phyloP scores from a whole-genome alignment of 2,329 filamentous ascomycete genomes.

The Cordyceps javanica region DNA sequence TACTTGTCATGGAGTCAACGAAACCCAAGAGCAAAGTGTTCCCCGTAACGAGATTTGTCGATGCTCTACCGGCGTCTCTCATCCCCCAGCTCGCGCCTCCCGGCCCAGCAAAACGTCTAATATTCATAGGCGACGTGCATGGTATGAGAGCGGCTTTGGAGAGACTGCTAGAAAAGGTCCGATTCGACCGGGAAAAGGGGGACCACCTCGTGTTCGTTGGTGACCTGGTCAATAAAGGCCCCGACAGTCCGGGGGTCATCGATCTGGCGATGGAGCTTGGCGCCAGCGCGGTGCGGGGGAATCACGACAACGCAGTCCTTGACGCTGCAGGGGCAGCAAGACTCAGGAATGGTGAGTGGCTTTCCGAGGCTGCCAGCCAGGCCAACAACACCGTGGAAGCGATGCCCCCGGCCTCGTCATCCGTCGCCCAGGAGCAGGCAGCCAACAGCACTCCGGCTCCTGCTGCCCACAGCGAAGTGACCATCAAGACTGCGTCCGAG shows the following conservation, averaged over 20 bases:
- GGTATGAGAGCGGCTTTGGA: conserved; percentile 64
- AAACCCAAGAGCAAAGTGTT: not conserved
- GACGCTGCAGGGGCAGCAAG: conserved; percentile 29
- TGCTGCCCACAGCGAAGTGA: not conserved
- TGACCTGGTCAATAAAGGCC: conserved; percentile 76
- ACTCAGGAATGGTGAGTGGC: not conserved
- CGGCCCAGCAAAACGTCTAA: conserved; percentile 30
- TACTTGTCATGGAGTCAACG: not conserved
- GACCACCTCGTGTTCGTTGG: conserved; percentile 72
- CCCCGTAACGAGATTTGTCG: not conserved
- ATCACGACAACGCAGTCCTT: conserved; percentile 79
- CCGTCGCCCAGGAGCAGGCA: no score
- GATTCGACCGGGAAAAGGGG: conserved; percentile 41
- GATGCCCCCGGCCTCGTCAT: no score
- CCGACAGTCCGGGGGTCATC: conserved; percentile 71
- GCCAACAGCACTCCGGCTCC: not conserved
- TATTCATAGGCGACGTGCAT: conserved; percentile 88
- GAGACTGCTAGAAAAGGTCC: conserved; percentile 57
- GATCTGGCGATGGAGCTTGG: conserved; percentile 62
- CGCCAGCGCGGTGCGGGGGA: conserved; percentile 75
- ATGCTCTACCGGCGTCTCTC: not conserved
- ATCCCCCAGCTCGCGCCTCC: not conserved
- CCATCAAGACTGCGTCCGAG: not conserved
- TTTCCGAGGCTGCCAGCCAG: not conserved
- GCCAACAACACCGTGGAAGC: no score